A percentile compares a stretch with the other conserved stretches of the same genome.
Evolutionary conservation across 768 basidiomycete species (phyloP).

Genomic region (Termitomyces sp.): DNA sequence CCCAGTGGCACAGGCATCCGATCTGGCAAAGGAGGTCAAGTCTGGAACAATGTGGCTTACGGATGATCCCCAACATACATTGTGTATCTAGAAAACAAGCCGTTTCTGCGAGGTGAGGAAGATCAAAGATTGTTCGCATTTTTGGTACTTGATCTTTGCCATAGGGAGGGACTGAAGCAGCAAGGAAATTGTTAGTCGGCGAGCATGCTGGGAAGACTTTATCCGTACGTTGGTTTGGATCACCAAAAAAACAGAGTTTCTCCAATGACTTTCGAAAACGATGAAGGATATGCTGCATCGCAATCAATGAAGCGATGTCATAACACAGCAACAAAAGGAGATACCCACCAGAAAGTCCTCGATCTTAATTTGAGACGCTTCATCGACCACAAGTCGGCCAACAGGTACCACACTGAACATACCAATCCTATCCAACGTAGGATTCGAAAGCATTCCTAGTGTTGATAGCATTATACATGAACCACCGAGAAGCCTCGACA

Average conservation of each 20-base stretch:
- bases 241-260: constrained; percentile 52
- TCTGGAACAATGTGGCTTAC: background rate
- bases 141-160: constrained; percentile 37
- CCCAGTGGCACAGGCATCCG: constrained; percentile 49
- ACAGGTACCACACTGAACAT: constrained; percentile 38
- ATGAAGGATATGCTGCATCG: constrained; percentile 39
- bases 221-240: constrained; percentile 48
- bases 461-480: constrained; percentile 43
- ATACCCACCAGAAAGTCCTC: constrained; percentile 44
- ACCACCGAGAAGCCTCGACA: constrained; percentile 25
- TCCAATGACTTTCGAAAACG: constrained; percentile 32
- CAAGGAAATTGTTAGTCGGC: background rate
- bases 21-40: constrained; percentile 28
- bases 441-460: constrained; percentile 48
- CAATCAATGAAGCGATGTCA: background rate
- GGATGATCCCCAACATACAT: constrained; percentile 30
- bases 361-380: constrained; percentile 49
- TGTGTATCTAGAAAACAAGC: constrained; percentile 45
- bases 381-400: constrained; percentile 50
- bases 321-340: background rate
- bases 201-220: background rate
- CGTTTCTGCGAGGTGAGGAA: constrained; percentile 31
- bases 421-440: constrained; percentile 29
- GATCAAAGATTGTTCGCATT: constrained; percentile 45
- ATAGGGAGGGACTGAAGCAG: constrained; percentile 45